A percentile compares a stretch with the other conserved stretches of the same genome.
Conservation (phyloP, 1,139 yeast genomes). For the Nakaseomyces glabratus region DNA sequence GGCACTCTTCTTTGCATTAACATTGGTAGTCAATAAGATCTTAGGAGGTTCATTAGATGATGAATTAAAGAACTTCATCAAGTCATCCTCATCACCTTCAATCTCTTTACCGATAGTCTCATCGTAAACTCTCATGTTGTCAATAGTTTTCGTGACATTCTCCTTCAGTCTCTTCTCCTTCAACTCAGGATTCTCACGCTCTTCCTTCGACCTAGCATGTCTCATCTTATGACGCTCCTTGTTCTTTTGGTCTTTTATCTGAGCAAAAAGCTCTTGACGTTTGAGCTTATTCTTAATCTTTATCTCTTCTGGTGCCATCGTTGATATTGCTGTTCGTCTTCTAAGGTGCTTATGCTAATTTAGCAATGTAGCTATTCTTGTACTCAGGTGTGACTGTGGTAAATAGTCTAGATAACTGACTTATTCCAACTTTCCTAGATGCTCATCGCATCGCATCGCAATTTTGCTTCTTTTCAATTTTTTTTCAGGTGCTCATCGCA, state of each 20-base stretch:
- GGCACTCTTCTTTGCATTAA: slow-evolving; percentile 75
- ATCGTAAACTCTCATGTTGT: slow-evolving; percentile 78
- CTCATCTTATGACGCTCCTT: slow-evolving; percentile 71
- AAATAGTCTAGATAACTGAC: too few species aligned
- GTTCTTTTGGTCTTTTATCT: slow-evolving; percentile 63
- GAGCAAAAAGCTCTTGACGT: slow-evolving; percentile 71
- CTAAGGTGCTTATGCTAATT: too few species aligned
- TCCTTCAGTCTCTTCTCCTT: slow-evolving; percentile 69
- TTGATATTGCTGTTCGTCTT: too few species aligned
- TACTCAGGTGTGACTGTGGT: too few species aligned
- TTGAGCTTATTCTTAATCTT: slow-evolving; percentile 63
- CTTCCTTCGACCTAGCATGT: slow-evolving; percentile 72
- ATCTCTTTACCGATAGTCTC: slow-evolving; percentile 61
- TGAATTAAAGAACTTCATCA: slow-evolving; percentile 24
- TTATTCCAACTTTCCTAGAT: too few species aligned
- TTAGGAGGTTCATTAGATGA: slow-evolving; percentile 46
- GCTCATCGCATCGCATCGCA: too few species aligned
- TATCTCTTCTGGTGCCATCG: slow-evolving; percentile 20
- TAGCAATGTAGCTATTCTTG: too few species aligned
- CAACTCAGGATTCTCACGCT: slow-evolving; percentile 69
- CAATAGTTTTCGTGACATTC: slow-evolving; percentile 83
- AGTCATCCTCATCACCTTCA: slow-evolving; percentile 70
- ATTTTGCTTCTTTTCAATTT: too few species aligned
- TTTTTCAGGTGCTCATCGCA: too few species aligned
- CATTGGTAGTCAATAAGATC: slow-evolving; percentile 79